Conservation (phyloP, 768 basidiomycete genomes). For the Trametes elegans region DNA sequence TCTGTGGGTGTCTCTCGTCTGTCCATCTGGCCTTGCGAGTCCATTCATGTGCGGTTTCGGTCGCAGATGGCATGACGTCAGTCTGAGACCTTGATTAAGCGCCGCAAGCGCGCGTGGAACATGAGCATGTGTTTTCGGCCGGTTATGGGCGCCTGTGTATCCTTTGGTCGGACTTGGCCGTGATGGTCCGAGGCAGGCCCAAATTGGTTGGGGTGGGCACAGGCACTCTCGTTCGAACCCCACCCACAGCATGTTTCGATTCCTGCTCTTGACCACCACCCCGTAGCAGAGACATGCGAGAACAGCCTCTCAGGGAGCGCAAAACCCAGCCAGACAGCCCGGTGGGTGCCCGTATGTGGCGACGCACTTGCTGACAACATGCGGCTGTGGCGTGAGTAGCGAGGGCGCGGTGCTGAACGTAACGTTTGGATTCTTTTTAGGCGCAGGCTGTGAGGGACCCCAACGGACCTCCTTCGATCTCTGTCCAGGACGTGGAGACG, state of each 20-base stretch:
- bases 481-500: not conserved
- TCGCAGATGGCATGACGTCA: not conserved
- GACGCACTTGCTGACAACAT: not conserved
- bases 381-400: too few species aligned
- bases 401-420: not conserved
- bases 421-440: not conserved
- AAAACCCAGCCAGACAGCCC: not conserved
- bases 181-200: too few species aligned
- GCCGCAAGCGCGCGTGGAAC: not conserved
- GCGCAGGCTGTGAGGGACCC: constrained; percentile 8
- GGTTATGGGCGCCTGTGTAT: constrained; percentile 8
- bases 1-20: not conserved
- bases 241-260: too few species aligned
- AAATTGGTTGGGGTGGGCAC: too few species aligned
- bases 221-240: too few species aligned
- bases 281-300: not conserved
- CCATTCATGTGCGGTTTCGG: not conserved
- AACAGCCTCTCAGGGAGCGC: not conserved
- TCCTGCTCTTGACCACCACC: too few species aligned
- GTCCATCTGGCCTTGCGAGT: too few species aligned
- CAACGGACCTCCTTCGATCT: not conserved
- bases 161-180: too few species aligned
- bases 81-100: too few species aligned
- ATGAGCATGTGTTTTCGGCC: constrained; percentile 1
- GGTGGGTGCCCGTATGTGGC: constrained; percentile 3